A percentile compares a stretch with the other conserved stretches of the same genome.
Conservation (phyloP, 202 grass and related monocot genomes). For the Carex arenaria region DNA sequence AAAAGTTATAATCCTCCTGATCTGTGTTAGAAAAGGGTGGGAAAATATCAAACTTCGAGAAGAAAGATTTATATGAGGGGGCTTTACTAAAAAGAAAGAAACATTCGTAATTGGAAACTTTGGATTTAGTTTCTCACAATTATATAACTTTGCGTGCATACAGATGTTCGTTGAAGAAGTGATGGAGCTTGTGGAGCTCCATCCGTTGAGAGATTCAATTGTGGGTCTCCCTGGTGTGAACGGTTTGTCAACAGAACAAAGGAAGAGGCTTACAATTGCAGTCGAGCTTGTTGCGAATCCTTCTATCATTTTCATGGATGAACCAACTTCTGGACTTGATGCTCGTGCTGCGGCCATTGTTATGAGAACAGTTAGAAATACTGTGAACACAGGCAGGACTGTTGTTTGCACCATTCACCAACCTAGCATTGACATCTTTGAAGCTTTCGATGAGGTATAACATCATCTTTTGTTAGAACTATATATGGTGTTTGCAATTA, state of each 20-base stretch:
- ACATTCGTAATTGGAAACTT: background rate
- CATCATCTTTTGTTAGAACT: background rate
- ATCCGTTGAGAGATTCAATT: constrained; percentile 55
- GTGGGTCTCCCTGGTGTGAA: constrained; percentile 89
- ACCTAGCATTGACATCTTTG: constrained; percentile 95
- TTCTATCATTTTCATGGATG: constrained; percentile 98
- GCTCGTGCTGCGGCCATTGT: constrained; percentile 93
- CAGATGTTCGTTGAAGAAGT: constrained; percentile 95
- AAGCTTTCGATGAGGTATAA: constrained; percentile 88
- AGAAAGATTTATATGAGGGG: background rate
- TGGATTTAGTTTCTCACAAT: background rate
- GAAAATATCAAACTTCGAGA: background rate
- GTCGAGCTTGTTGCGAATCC: constrained; percentile 95
- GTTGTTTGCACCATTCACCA: constrained; percentile 98
- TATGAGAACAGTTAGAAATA: constrained; percentile 90
- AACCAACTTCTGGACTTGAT: constrained; percentile 90
- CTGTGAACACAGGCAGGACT: constrained; percentile 84
- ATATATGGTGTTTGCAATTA: background rate
- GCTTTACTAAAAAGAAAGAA: background rate
- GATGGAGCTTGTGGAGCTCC: constrained; percentile 82
- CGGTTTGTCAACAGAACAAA: constrained; percentile 85
- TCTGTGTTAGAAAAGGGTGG: background rate
- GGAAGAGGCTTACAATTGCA: constrained; percentile 92
- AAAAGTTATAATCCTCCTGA: background rate
- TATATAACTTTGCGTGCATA: background rate